Base-by-base conservation (phyloP, 106 monocot species). In the Ottelia alismoides region DNA sequence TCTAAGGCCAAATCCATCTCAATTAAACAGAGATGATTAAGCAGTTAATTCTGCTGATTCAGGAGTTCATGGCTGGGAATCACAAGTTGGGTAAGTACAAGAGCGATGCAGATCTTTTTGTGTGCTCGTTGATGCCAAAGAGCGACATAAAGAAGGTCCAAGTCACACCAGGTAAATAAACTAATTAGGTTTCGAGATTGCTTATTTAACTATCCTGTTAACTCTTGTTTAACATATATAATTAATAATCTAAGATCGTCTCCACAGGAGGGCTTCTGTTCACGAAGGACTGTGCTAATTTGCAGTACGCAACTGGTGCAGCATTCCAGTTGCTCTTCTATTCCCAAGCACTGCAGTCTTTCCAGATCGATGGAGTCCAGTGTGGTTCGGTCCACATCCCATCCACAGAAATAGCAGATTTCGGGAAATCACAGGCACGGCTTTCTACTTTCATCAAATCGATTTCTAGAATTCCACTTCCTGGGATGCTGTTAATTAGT, bases 401-500 rank as follows among this genome's bases (percentile, higher is more conserved):
- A 1, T 17, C 74, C 47, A 2, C 55, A 45, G 68, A 79, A 62
- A 72, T 84, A 60, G 60, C 28, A 56, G 32, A 61, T 18, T 84
- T 84, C 55, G 84, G 79, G 12, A 61, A 61, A 57, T 79, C 84
- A 30, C 78, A 83, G 83, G 83, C n/a, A n/a, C n/a, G n/a, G n/a
- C n/a, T n/a, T n/a, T n/a, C n/a, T n/a, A n/a, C n/a, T n/a, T n/a
- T n/a, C n/a, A n/a, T n/a, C n/a, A n/a, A n/a, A n/a, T n/a, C n/a
- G n/a, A n/a, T n/a, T n/a, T n/a, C n/a, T n/a, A n/a, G n/a, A n/a
- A n/a, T n/a, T n/a, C n/a, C n/a, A n/a, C n/a, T n/a, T n/a, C n/a
- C n/a, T n/a, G n/a, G n/a, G n/a, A n/a, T n/a, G n/a, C n/a, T n/a
- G n/a, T n/a, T n/a, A n/a, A n/a, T n/a, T n/a, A n/a, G n/a, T n/a